Base-by-base conservation (phyloP, 306 rosid genomes). In the Aeschynomene evenia region DNA sequence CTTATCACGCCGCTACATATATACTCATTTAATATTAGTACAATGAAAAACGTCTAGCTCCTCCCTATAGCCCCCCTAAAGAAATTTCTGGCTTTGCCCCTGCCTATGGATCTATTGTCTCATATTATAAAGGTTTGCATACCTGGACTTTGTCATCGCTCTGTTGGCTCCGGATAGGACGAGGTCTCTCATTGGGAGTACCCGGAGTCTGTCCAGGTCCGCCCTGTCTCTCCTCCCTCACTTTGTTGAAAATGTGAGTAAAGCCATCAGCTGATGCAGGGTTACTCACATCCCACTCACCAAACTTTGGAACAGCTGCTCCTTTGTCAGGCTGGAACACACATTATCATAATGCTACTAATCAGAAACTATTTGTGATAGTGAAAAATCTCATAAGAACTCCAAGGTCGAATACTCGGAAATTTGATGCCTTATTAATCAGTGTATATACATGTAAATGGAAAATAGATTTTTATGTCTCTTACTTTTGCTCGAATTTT, bases 241-340 rank as follows among this genome's bases (percentile, higher is more conserved):
- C 98, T 78, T 84, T 67, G 67, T 85, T 85, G 81, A 94, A 94
- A 46, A 94, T 89, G 72, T 86, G 95, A 71, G 98, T 94, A 75
- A 51, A 94, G 61, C 97, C 88, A 59, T 90, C 94, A 19, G 96
- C 96, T 53, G 97, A 70, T 60, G 91, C 79, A 2, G 98, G 95
- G 71, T 94, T 78, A 26, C 59, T 86, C 59, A 86, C 96, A 70
- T 94, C 89, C 97, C 99, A 94, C 33, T 82, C 98, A 8, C 99
- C 99, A n/a, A 94, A 90, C 66, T 85, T 90, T 1, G 99, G 99
- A 80, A 94, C 96, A 51, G 99, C 92, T 55, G 97, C 92, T 36
- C 90, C 99, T 45, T 79, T 86, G 11, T 94, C 96, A 28, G 92
- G 90, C 97, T 90, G 90, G 59, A 50, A 77, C 19, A 72, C n/a